Conservation (phyloP, 1,284 basidiomycete genomes). For the Rhodotorula sp. region DNA sequence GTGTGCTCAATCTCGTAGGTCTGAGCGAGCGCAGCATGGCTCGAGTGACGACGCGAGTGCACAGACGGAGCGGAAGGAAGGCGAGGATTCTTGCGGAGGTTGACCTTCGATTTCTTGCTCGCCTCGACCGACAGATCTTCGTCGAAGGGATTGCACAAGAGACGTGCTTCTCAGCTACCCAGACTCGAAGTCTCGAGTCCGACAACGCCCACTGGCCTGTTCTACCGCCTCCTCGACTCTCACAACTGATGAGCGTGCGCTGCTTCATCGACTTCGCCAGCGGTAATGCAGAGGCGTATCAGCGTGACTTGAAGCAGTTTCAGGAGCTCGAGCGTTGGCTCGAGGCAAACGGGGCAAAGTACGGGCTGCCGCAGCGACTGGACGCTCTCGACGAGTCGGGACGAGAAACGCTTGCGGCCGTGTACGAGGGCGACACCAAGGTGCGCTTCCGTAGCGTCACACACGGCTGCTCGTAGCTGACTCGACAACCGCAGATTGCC, state of each 20-base stretch:
- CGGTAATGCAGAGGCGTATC: constrained; percentile 14
- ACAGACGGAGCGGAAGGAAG: not conserved
- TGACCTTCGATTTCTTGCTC: not conserved
- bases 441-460: not conserved
- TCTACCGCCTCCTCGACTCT: not conserved
- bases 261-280: constrained; percentile 37
- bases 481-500: not conserved
- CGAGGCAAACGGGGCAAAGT: constrained; percentile 24
- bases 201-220: not conserved
- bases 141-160: too few species aligned
- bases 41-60: too few species aligned
- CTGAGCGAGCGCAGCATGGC: not conserved
- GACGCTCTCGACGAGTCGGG: constrained; percentile 30
- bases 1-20: too few species aligned
- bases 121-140: too few species aligned
- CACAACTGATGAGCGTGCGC: not conserved
- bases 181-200: not conserved
- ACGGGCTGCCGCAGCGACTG: constrained; percentile 24
- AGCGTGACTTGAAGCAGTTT: not conserved
- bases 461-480: not conserved
- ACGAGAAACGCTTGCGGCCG: constrained; percentile 28
- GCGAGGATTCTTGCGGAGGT: not conserved
- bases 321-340: constrained; percentile 28
- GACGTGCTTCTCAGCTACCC: too few species aligned
- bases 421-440: constrained; percentile 31